Evolutionary conservation across 495 filamentous ascomycete genomes (phyloP).

Genomic region (Arthonia radiata): DNA sequence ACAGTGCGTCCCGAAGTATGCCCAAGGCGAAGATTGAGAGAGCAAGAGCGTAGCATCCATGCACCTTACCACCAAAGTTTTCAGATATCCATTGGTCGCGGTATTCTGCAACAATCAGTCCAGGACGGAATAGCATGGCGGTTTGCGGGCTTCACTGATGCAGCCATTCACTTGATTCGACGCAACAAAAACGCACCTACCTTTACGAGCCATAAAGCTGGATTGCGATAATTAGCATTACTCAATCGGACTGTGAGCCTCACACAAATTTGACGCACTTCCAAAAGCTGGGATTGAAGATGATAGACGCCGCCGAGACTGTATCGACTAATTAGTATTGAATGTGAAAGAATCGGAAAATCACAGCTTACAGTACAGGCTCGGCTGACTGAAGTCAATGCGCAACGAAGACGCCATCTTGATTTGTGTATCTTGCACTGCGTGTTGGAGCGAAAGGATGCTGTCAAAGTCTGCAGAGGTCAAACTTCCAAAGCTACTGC

Average conservation of each 20-base stretch:
- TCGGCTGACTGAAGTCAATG: slow-evolving; percentile 39
- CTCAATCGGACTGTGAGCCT: slow-evolving; percentile 1
- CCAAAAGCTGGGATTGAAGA: slow-evolving; percentile 61
- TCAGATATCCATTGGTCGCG: slow-evolving; percentile 68
- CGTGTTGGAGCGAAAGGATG: too few relatives aligned
- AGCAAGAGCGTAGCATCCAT: slow-evolving; percentile 78
- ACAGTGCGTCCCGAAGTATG: slow-evolving; percentile 57
- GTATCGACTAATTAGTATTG: slow-evolving; percentile 1
- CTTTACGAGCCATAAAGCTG: slow-evolving; percentile 43
- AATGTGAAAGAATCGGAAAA: slow-evolving; percentile 6
- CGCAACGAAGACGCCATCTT: too few relatives aligned
- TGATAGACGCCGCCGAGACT: slow-evolving; percentile 44
- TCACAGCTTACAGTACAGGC: slow-evolving; percentile 27
- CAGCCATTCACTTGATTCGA: not conserved
- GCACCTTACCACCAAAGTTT: slow-evolving; percentile 54
- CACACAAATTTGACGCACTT: slow-evolving; percentile 28
- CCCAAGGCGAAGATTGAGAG: slow-evolving; percentile 74
- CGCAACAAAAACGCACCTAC: slow-evolving; percentile 19
- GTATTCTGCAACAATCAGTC: slow-evolving; percentile 37
- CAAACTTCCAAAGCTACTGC: too few relatives aligned
- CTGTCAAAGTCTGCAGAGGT: too few relatives aligned
- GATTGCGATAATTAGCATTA: slow-evolving; percentile 5
- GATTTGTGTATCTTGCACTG: too few relatives aligned
- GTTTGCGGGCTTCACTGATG: not conserved
- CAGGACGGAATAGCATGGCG: slow-evolving; percentile 2